Evolutionary conservation across 495 filamentous ascomycete species (phyloP), one percentile per base, ranked within the genome.

Genomic region (Penicillium coprophilum): DNA sequence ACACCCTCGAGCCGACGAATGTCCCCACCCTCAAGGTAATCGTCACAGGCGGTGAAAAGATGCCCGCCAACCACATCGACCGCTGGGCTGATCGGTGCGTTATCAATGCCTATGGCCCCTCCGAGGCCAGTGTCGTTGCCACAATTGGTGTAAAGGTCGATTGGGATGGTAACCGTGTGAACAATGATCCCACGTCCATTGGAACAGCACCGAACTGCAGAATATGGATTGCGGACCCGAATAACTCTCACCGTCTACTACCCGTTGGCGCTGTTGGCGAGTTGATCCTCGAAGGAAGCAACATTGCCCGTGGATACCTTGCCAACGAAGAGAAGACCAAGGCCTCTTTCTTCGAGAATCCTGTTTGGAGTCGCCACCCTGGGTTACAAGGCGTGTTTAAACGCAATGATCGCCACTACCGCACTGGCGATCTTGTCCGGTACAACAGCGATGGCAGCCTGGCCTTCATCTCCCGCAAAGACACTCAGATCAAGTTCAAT

Each of bases 221-320:
- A 44, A 64, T 74, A 8, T 89, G 86, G 84, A 77, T 89, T 53
- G 82, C 84, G 4, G 80, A 87, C 55, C 79, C 82, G 1, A 61
- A 72, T 7, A 74, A 87, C 57, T 76, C 80, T 52, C 66, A 87
- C 54, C 66, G 73, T 0, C 77, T 90, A 2, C 70, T 83, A 4
- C 84, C 85, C 0, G 65, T 88, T 13, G 86, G 86, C 8, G 72
- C 77, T 12, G 71, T 85, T 4, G 87, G 87, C n/a, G 87, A 90
- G 60, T 68, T 89, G 50, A 62, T 86, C 4, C 67, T 90, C n/a
- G 82, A 86, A 64, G 85, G 85, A 3, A 79, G 82, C 32, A 79
- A 82, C 39, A 73, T 88, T 17, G 84, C 80, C 0, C 73, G 78
- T 3, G 82, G 79, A 0, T 88, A 87, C 50, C 74, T 87, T 21